Evolutionary conservation across 257 asterid genomes (phyloP), one percentile per base, ranked within the genome.

Genomic region (Solanum acaule): DNA sequence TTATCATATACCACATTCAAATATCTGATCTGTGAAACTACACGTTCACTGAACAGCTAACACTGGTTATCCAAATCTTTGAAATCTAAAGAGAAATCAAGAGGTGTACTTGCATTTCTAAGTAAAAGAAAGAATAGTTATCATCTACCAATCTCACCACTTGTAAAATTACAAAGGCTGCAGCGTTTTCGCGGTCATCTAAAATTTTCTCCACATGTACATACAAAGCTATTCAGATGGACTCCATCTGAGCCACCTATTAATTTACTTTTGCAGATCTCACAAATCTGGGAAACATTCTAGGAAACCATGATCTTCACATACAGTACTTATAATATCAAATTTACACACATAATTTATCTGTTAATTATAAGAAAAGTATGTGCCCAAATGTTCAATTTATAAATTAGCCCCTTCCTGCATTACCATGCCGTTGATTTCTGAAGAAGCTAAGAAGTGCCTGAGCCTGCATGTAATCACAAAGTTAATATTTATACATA

Each of bases 361-460:
- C 86, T 78, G 89, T 89, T 83, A 91, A 76, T 73, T 78, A 88
- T 49, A 27, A 91, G 72, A 85, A n/a, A 70, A 73, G 84, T 90
- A 86, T 44, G 44, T 79, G 87, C 81, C 34, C 65, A 34, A 63
- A 35, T 87, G 84, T 67, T 77, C 59, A 29, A 46, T 65, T 49
- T 76, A 88, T 61, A 86, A 90, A 87, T 94, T 93, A 93, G 71
- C 93, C 93, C 89, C 98, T 90, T 16, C 94, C 96, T 2, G 94
- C 56, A 89, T 90, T 93, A 52, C 98, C 95, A 83, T 93, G 97
- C 34, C 98, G 98, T 91, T 96, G 98, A 92, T 89, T 96, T 91
- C 95, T 92, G 88, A 96, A 94, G 92, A 88, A 93, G 91, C 93
- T 89, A 68, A 95, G 96, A 86, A 96, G 97, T 87, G 94, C 94